Base-by-base conservation (phyloP, 768 basidiomycete genomes). In the Boletus pseudo-olivaceus region DNA sequence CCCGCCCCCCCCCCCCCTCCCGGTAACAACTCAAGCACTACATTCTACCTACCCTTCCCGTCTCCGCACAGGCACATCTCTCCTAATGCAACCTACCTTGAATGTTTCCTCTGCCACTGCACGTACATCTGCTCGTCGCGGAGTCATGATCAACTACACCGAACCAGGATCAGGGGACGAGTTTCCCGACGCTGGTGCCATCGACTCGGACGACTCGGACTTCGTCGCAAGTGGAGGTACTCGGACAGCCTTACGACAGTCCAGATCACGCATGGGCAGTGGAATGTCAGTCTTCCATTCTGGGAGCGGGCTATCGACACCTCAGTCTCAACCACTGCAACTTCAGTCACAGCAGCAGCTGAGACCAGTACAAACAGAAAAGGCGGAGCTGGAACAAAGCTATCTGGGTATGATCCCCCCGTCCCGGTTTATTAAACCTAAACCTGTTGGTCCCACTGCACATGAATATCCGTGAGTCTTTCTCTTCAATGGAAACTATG, bases 321-420 rank as follows among this genome's bases (percentile, higher is more conserved):
- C 68, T 34, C 74, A 72, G 20, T 66, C 74, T 11, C 68, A 58
- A 38, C 50, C 56, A 15, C 14, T 56, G 14, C 65, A 53, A 40
- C 50, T 51, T 26, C 60, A 53, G 35, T 59, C 55, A 47, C 65
- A 56, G 37, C 62, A 61, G 19, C 61, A 50, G 35, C 41, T 39
- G 35, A 68, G 46, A 51, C 51, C 62, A 27, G n/a, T 55, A 41
- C 65, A 66, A 27, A 35, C 52, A 38, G 80, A 81, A 54, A 84
- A 76, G 53, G 79, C 78, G 26, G 88, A 88, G 53, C 66, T 90
- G 20, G 91, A 93, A 45, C 91, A 93, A 75, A 94, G 87, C 58
- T 98, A 94, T 72, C 72, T 98, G 51, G 96, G 96, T 0, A 78
- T 84, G 75, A 76, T 93, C 1, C 90, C 93, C 2, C 93, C 96